These are phyloP conservation scores for Aspergillus neoniger DNA, from an alignment of 2,329 filamentous ascomycete genomes.

Conservation along the genomic window DNA sequence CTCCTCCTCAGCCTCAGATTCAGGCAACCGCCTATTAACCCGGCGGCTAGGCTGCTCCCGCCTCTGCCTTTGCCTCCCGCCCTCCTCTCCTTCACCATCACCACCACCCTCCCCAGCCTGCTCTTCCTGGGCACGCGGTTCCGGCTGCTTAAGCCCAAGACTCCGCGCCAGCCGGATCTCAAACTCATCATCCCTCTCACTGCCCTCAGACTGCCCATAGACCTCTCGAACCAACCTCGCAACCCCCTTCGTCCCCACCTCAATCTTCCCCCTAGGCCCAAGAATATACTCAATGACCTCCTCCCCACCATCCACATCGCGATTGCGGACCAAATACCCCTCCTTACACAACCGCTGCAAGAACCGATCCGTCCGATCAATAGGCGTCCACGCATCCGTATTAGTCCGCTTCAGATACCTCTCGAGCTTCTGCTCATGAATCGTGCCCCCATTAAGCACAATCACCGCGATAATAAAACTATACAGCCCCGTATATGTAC, in stretches of 20 bases:
- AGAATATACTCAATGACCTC: slow-evolving; percentile 79
- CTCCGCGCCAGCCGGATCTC: slow-evolving; percentile 63
- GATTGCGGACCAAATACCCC: slow-evolving; percentile 75
- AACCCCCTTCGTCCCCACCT: slow-evolving; percentile 77
- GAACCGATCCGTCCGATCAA: slow-evolving; percentile 73
- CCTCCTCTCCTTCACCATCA: slow-evolving; percentile 1
- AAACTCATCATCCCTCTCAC: slow-evolving; percentile 49
- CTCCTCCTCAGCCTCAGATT: slow-evolving; percentile 6
- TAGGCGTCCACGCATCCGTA: slow-evolving; percentile 70
- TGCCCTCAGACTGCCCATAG: slow-evolving; percentile 44
- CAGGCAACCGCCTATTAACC: background rate
- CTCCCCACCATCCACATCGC: slow-evolving; percentile 70
- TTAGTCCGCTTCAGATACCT: slow-evolving; percentile 75
- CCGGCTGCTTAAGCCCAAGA: slow-evolving; percentile 53
- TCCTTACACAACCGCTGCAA: slow-evolving; percentile 76
- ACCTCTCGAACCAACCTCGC: slow-evolving; percentile 65
- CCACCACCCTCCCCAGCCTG: slow-evolving; percentile 11
- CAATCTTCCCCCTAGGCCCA: slow-evolving; percentile 80
- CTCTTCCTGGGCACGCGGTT: background rate
- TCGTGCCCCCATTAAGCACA: slow-evolving; percentile 67
- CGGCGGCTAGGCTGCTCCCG: background rate
- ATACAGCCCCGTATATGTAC: slow-evolving; percentile 79
- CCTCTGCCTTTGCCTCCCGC: slow-evolving; percentile 6
- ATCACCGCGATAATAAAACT: slow-evolving; percentile 79
- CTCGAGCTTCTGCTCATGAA: slow-evolving; percentile 77